A percentile compares a stretch with the other conserved stretches of the same genome.
phyloP scores from a whole-genome alignment of 1,284 basidiomycete genomes.

The Lentinus polychrous region DNA sequence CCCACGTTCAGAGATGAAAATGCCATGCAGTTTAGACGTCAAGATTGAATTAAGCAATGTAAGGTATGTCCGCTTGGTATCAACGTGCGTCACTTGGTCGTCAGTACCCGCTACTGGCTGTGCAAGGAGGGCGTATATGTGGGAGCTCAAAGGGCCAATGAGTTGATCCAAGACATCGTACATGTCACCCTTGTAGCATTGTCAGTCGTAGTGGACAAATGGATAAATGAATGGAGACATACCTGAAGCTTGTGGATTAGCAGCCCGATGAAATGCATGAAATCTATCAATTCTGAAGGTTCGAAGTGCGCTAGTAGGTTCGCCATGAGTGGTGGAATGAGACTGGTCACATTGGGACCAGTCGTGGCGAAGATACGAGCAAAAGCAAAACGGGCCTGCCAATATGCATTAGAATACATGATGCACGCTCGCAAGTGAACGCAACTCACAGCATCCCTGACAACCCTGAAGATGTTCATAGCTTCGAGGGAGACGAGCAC shows the following conservation, averaged over 20 bases:
- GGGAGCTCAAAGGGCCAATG: slow-evolving; percentile 78
- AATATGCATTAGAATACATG: slow-evolving; percentile 11
- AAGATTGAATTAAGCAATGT: slow-evolving; percentile 80
- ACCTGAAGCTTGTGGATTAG: slow-evolving; percentile 92
- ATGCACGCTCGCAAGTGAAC: slow-evolving; percentile 3
- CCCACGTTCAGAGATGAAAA: slow-evolving; percentile 86
- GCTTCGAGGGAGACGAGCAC: slow-evolving; percentile 84
- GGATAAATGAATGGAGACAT: slow-evolving; percentile 16
- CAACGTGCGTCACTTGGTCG: slow-evolving; percentile 76
- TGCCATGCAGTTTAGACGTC: slow-evolving; percentile 71
- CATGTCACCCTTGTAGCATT: slow-evolving; percentile 59
- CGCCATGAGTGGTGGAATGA: slow-evolving; percentile 83
- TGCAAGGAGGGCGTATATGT: slow-evolving; percentile 79
- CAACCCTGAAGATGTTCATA: slow-evolving; percentile 83
- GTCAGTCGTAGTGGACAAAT: slow-evolving; percentile 8
- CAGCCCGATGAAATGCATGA: slow-evolving; percentile 90
- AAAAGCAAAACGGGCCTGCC: slow-evolving; percentile 90
- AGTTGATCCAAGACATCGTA: slow-evolving; percentile 87
- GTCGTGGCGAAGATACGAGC: slow-evolving; percentile 89
- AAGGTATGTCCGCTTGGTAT: slow-evolving; percentile 90
- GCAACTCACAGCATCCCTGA: slow-evolving; percentile 91
- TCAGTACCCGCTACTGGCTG: slow-evolving; percentile 88
- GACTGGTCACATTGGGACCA: slow-evolving; percentile 74
- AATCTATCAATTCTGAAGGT: slow-evolving; percentile 88
- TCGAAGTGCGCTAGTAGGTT: slow-evolving; percentile 90